Conservation (phyloP, 2,329 filamentous ascomycete genomes). For the Chrysoporthe deuterocubensis region DNA sequence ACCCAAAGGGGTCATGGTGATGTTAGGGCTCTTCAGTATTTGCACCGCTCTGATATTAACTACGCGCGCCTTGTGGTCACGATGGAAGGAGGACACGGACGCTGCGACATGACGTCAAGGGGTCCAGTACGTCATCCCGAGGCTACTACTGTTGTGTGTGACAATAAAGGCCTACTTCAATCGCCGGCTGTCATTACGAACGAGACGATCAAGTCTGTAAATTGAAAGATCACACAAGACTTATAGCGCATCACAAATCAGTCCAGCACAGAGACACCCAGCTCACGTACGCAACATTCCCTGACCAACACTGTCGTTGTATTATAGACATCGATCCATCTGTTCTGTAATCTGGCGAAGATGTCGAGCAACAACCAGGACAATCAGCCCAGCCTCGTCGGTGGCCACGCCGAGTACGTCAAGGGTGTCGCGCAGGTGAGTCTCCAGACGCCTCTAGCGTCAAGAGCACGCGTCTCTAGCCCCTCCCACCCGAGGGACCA, state of each 20-base stretch:
- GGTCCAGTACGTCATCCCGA: constrained; percentile 26
- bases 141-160: too few species aligned
- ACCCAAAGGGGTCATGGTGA: too few species aligned
- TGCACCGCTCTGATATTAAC: too few species aligned
- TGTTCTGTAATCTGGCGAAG: neutral
- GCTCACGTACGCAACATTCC: too few species aligned
- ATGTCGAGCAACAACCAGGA: constrained; percentile 32
- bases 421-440: constrained; percentile 69
- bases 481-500: neutral
- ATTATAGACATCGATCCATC: neutral
- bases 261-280: too few species aligned
- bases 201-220: too few species aligned
- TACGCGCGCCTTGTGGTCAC: constrained; percentile 1
- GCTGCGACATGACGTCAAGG: constrained; percentile 26
- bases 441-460: constrained; percentile 11
- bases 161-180: neutral
- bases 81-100: neutral
- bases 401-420: constrained; percentile 68
- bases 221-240: too few species aligned
- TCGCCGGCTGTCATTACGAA: neutral
- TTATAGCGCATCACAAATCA: too few species aligned
- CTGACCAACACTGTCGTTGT: too few species aligned
- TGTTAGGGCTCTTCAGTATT: too few species aligned
- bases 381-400: constrained; percentile 62
- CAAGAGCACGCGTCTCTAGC: neutral